phyloP scores from a whole-genome alignment of 2,329 filamentous ascomycete species.

The Claviceps lovelessii region DNA sequence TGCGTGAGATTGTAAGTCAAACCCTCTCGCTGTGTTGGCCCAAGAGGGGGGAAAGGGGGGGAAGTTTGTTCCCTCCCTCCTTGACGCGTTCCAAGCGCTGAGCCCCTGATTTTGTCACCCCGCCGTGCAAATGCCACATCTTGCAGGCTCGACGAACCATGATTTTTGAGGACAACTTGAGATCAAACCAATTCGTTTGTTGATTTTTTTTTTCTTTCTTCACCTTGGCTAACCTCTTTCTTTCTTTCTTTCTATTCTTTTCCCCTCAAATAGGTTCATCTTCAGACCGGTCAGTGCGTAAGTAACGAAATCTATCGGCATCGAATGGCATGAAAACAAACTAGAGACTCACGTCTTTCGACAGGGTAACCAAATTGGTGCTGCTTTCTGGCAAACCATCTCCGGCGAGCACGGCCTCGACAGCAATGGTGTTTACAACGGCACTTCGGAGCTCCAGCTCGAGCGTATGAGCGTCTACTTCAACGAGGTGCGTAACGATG shows the following conservation, averaged over 20 bases:
- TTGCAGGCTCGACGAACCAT: neutral
- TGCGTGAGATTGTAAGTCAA: constrained; percentile 55
- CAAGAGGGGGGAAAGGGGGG: neutral
- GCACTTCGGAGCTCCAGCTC: constrained; percentile 86
- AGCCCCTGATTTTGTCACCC: constrained; percentile 24
- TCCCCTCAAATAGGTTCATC: constrained; percentile 71
- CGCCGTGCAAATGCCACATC: constrained; percentile 13
- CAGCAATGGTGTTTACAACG: constrained; percentile 95
- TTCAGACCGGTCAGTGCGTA: constrained; percentile 99
- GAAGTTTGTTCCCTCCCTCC: constrained; percentile 5
- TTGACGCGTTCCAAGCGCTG: constrained; percentile 26
- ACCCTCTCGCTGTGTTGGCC: constrained; percentile 3
- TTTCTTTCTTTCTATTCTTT: constrained; percentile 26
- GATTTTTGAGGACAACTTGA: neutral
- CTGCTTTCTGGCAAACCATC: constrained; percentile 94
- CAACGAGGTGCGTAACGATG: constrained; percentile 44
- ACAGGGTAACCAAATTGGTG: constrained; percentile 99
- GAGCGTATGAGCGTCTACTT: constrained; percentile 99
- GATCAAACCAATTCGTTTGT: constrained; percentile 30
- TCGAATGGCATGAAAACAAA: neutral
- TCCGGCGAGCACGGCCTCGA: constrained; percentile 91
- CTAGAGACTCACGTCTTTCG: constrained; percentile 20
- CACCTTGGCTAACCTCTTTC: constrained; percentile 12
- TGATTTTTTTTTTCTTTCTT: constrained; percentile 18
- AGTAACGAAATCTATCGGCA: constrained; percentile 66